Percentiles rank a stretch among this genome's conserved stretches.
Evolutionary conservation across 225 moss, liverwort and hornwort species (phyloP).

Genomic region (Anthoceros angustus): DNA sequence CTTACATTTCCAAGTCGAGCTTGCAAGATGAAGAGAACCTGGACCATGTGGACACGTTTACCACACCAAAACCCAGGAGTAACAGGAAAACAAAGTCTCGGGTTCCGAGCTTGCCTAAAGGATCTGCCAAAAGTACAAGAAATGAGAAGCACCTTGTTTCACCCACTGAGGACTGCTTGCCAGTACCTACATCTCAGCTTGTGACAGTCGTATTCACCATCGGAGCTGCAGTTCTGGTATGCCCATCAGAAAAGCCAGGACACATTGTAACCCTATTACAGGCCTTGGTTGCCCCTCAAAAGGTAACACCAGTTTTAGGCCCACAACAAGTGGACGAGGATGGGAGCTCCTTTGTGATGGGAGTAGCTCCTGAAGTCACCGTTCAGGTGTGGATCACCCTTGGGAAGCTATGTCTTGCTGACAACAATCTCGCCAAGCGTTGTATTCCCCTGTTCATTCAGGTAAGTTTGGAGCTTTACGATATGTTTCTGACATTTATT

Average conservation of each 20-base stretch:
- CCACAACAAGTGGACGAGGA: constrained; percentile 10
- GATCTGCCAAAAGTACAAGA: constrained; percentile 4
- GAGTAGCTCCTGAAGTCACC: constrained; percentile 25
- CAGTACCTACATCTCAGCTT: constrained; percentile 10
- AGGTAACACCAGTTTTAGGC: constrained; percentile 7
- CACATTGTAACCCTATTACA: constrained; percentile 33
- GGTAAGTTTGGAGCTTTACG: constrained; percentile 10
- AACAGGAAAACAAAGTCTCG: constrained; percentile 2
- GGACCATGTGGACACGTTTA: constrained; percentile 10
- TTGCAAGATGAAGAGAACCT: neutral
- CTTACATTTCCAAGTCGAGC: constrained; percentile 10
- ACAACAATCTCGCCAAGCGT: constrained; percentile 36
- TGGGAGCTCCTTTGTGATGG: constrained; percentile 15
- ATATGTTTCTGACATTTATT: neutral
- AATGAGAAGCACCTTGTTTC: neutral
- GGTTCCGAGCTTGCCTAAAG: neutral
- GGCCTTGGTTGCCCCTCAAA: constrained; percentile 27
- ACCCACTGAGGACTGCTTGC: too few relatives aligned
- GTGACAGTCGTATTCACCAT: constrained; percentile 35
- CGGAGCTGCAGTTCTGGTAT: constrained; percentile 30
- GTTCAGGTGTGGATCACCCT: constrained; percentile 38
- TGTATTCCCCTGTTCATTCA: constrained; percentile 39
- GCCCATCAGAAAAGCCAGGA: constrained; percentile 28
- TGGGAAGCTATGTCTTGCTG: constrained; percentile 41
- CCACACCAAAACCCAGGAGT: constrained; percentile 11